Base-by-base conservation (phyloP, 1,284 basidiomycete genomes). In the Moesziomyces parantarcticus region DNA sequence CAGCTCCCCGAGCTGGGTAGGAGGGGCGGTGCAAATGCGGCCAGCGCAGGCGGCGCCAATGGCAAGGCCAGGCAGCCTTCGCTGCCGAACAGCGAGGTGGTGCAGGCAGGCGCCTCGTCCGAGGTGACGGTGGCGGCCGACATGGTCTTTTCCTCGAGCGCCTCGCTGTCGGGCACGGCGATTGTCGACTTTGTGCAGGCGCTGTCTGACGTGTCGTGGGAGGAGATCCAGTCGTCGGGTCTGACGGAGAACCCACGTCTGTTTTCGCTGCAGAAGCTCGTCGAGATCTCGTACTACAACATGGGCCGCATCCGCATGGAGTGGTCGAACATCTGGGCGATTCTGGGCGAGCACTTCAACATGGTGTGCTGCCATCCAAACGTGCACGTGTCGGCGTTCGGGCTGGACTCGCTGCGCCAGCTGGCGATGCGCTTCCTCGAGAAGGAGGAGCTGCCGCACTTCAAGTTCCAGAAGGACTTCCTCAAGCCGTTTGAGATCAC, bases 381-480 rank as follows among this genome's bases (percentile, higher is more conserved):
- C 85, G 92, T 93, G 16, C 92, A 96, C 77, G 96, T 99, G 59
- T 93, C 92, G 43, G 95, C 97, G 85, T 98, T 99, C 76, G 97
- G 96, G 1, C 87, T 99, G 65, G 97, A 99, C 85, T 94, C 97
- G 6, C 88, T 99, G n/a, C 91, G 97, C 25, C 97, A 99, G 85
- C 87, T 99, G 41, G 95, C 97, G 3, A 97, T 97, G 93, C 90
- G 96, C 47, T 99, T 99, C 85, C 87, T 99, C 80, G 97, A 99
- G 85, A 99, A 99, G 85, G 96, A 99, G 83, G 97, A 99, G 84
- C 84, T 99, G 71, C 90, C 94, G 0, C 94, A 98, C 86, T 99
- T 99, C 89, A 94, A 96, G 82, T 99, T 99, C 86, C 97, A 99
- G 80, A 99, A 99, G 85, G 97, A 99, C 84, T 99, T 99, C 85